Conservation (phyloP, 345 rosid species). For the Eucalyptus tenuipes region DNA sequence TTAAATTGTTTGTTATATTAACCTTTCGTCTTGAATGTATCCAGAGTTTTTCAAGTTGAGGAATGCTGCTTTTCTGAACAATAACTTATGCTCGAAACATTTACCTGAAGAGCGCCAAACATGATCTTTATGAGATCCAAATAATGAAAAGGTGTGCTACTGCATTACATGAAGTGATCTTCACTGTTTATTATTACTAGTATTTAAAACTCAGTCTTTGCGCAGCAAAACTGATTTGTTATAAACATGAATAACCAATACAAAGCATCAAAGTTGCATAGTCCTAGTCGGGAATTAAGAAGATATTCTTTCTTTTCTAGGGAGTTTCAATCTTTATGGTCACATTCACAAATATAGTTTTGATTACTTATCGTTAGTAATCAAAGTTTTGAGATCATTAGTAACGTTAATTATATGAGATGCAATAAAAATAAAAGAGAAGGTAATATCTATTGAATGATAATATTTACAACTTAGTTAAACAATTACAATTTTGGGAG, state of each 20-base stretch:
- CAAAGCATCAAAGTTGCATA: neutral
- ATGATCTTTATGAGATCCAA: neutral
- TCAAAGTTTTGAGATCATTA: neutral
- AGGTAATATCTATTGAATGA: neutral
- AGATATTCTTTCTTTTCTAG: neutral
- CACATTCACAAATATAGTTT: neutral
- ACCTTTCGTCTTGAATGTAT: neutral
- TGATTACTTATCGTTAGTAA: neutral
- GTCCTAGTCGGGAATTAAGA: neutral
- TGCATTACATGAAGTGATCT: neutral
- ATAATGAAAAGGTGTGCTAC: neutral
- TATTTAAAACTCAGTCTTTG: neutral
- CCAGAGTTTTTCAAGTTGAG: neutral
- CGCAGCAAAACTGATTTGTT: neutral
- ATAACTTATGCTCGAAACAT: neutral
- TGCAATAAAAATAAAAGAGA: neutral
- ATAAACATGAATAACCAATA: neutral
- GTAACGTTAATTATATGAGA: neutral
- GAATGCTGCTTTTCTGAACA: neutral
- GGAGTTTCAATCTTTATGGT: neutral
- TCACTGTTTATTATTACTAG: neutral
- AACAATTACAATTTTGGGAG: neutral
- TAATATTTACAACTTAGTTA: neutral
- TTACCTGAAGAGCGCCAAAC: neutral
- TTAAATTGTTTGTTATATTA: neutral